Percentiles rank a stretch among this genome's conserved stretches.
Conservation (phyloP, 2,329 filamentous ascomycete genomes). For the Claviceps purpurea region DNA sequence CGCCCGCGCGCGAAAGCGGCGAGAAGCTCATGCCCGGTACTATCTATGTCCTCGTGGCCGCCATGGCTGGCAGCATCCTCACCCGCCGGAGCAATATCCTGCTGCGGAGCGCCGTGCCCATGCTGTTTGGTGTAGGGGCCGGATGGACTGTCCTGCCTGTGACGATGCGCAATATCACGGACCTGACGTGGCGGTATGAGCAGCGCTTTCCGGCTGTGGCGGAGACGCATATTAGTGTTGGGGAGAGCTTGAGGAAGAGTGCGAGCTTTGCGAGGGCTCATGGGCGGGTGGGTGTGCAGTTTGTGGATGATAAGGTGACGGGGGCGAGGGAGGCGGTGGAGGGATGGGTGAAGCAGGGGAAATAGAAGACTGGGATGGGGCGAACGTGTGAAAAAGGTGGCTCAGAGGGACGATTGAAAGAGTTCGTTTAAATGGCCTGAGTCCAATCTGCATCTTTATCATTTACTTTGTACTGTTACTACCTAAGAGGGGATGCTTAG, state of each 20-base stretch:
- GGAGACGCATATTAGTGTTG: slow-evolving; percentile 62
- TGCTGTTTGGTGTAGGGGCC: slow-evolving; percentile 68
- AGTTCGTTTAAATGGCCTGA: not conserved
- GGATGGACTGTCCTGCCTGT: slow-evolving; percentile 77
- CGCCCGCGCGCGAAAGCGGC: slow-evolving; percentile 70
- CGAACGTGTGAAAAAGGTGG: not conserved
- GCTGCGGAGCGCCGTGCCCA: slow-evolving; percentile 61
- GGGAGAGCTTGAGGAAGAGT: slow-evolving; percentile 54
- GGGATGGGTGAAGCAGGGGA: slow-evolving; percentile 83
- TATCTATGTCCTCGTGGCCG: slow-evolving; percentile 84
- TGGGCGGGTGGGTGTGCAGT: slow-evolving; percentile 53
- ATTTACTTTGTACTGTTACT: slow-evolving; percentile 21
- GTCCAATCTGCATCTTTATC: not conserved
- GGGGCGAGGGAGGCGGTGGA: slow-evolving; percentile 66
- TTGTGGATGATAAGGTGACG: slow-evolving; percentile 70
- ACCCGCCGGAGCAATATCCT: slow-evolving; percentile 77
- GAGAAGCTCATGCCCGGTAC: slow-evolving; percentile 82
- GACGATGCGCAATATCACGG: slow-evolving; percentile 78
- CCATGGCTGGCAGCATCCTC: slow-evolving; percentile 90
- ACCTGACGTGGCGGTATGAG: slow-evolving; percentile 87
- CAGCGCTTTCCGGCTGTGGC: slow-evolving; percentile 72
- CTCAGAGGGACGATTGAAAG: not conserved
- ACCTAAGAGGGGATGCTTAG: slow-evolving; percentile 13
- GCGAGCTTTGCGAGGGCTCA: slow-evolving; percentile 64
- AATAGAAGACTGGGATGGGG: slow-evolving; percentile 33